A percentile compares a stretch with the other conserved stretches of the same genome.
Conservation (phyloP, 441 rosid genomes). For the Aleurites moluccanus region DNA sequence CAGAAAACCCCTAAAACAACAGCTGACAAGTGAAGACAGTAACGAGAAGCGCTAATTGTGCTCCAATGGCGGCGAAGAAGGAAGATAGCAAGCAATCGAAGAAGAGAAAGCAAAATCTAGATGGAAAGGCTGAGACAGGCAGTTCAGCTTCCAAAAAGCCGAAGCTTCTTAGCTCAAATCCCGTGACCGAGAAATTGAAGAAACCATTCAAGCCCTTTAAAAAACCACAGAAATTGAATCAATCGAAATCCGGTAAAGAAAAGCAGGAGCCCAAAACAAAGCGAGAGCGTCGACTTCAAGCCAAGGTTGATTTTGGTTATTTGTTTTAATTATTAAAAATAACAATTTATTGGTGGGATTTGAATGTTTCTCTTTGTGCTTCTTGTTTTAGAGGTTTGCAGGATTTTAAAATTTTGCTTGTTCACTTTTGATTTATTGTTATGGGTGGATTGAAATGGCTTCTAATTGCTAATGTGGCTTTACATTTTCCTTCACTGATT, state of each 20-base stretch:
- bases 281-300: constrained; percentile 63
- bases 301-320: constrained; percentile 50
- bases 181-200: constrained; percentile 20
- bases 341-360: neutral
- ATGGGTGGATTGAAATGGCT: neutral
- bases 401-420: neutral
- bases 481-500: neutral
- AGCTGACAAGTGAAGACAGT: neutral
- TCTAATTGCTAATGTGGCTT: neutral
- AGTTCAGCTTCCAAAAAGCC: constrained; percentile 51
- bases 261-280: constrained; percentile 36
- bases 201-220: constrained; percentile 30
- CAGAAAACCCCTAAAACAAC: constrained; percentile 14
- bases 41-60: neutral
- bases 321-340: neutral
- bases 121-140: constrained; percentile 30
- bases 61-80: constrained; percentile 64
- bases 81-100: constrained; percentile 32
- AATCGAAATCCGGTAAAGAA: constrained; percentile 26
- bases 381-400: neutral
- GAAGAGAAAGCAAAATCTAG: constrained; percentile 54
- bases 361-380: neutral
- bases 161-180: constrained; percentile 39
- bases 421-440: neutral
- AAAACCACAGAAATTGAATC: constrained; percentile 9